Conservation (phyloP, 805 yeast species). For the Kluyveromyces dobzhanskii region DNA sequence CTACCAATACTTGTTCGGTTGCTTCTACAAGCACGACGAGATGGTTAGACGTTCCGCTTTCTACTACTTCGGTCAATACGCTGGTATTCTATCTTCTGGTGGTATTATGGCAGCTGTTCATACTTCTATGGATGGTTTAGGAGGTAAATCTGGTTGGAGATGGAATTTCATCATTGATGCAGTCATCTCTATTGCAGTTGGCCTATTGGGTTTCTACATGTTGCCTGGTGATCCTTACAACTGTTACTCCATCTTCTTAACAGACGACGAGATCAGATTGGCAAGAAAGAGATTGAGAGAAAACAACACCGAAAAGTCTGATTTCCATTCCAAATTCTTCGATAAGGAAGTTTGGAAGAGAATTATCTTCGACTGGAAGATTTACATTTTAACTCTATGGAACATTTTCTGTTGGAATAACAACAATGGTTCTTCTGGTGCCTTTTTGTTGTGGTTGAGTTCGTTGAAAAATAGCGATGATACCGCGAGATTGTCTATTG, state of each 20-base stretch:
- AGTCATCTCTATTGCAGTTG: conserved; percentile 48
- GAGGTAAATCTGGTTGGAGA: conserved; percentile 58
- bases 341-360: conserved; percentile 42
- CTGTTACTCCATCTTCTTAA: conserved; percentile 43
- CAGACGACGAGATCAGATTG: conserved; percentile 48
- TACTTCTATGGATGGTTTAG: conserved; percentile 37
- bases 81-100: conserved; percentile 57
- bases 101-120: conserved; percentile 51
- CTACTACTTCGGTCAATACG: conserved; percentile 52
- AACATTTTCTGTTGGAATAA: conserved; percentile 52
- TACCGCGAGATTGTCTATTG: conserved; percentile 30
- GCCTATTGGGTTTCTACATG: conserved; percentile 44
- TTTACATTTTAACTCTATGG: conserved; percentile 45
- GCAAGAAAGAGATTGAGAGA: conserved; percentile 38
- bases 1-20: conserved; percentile 48
- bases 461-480: conserved; percentile 24
- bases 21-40: conserved; percentile 50
- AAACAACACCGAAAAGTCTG: conserved; percentile 27
- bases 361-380: conserved; percentile 48
- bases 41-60: conserved; percentile 54
- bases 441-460: conserved; percentile 52
- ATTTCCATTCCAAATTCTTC: conserved; percentile 29
- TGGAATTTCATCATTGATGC: conserved; percentile 69
- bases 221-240: conserved; percentile 62
- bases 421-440: conserved; percentile 43